phyloP scores from a whole-genome alignment of 345 rosid species.

The Eucalyptus rudis region DNA sequence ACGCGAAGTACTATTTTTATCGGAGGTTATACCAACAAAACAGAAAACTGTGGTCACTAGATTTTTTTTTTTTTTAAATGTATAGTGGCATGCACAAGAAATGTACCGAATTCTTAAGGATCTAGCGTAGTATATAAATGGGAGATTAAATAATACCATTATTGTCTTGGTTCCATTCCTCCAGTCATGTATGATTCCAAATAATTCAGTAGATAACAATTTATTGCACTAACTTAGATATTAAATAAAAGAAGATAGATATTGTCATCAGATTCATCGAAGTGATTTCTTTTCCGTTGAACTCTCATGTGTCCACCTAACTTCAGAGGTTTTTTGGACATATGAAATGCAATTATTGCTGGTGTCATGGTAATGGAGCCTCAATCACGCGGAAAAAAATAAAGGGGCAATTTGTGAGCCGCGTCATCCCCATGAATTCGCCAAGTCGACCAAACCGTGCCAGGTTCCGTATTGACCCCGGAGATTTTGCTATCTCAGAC shows the following conservation, averaged over 20 bases:
- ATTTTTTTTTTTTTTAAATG: neutral
- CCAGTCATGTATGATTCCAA: neutral
- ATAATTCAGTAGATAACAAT: neutral
- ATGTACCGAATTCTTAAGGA: neutral
- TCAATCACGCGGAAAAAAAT: neutral
- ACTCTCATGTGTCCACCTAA: neutral
- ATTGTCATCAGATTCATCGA: neutral
- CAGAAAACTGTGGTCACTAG: neutral
- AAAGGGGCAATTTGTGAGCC: neutral
- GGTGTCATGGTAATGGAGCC: neutral
- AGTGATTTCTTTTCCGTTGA: neutral
- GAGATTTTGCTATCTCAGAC: neutral
- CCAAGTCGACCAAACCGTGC: neutral
- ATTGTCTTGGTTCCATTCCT: neutral
- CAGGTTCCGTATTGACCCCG: neutral
- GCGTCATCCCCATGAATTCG: neutral
- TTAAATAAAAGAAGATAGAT: neutral
- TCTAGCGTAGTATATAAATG: neutral
- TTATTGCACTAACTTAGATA: neutral
- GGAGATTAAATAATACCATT: neutral
- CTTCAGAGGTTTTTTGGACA: neutral
- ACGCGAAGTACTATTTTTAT: neutral
- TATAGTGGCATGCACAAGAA: neutral
- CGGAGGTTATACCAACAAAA: neutral
- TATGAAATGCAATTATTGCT: neutral